Evolutionary conservation across 2,329 filamentous ascomycete species (phyloP), one percentile per base, ranked within the genome.

Genomic region (Zarea fungicola): DNA sequence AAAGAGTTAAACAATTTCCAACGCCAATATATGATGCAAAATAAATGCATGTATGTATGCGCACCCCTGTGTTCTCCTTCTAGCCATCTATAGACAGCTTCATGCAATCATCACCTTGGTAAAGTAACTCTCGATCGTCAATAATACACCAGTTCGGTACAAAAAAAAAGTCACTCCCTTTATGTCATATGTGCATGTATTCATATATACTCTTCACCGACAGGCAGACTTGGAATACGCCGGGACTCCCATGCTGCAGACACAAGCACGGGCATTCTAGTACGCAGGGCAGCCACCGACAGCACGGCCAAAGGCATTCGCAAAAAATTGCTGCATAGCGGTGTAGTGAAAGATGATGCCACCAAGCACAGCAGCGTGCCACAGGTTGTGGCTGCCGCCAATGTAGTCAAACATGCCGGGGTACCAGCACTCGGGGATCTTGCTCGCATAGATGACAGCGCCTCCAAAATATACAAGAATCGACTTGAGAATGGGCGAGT

Each of bases 301-400:
- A 2, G 85, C 86, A 52, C 85, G 78, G 56, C 75, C 69, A 67
- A 92, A 92, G 10, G 88, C 88, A 34, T 77, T 78, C 5, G 85
- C 77, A 62, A 99, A 99, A 67, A 99, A 93, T 49, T 90, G 81
- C 67, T 96, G 88, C 92, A 99, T 96, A 16, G 93, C 93, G 19
- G 80, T 78, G 69, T 97, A 99, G 67, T 99, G 93, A 65, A 96
- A 97, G n/a, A 97, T 68, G 50, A 99, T 99, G 10, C 93, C 93
- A 14, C 91, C 89, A 23, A 99, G 73, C 10, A 99, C 93, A 7
- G 93, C 93, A 28, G 95, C 70, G 67, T 99, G 93, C 93, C 93
- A 99, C 51, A 99, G 83, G 67, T 99, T 99, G 70, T 99, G 93
- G 65, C 89, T 95, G 39, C 89, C 91, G 32, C 93, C 93, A 34